A percentile compares a stretch with the other conserved stretches of the same genome.
These are phyloP conservation scores for Cladosporium phlei DNA, from an alignment of 2,329 filamentous ascomycete species.

Conservation along the genomic window DNA sequence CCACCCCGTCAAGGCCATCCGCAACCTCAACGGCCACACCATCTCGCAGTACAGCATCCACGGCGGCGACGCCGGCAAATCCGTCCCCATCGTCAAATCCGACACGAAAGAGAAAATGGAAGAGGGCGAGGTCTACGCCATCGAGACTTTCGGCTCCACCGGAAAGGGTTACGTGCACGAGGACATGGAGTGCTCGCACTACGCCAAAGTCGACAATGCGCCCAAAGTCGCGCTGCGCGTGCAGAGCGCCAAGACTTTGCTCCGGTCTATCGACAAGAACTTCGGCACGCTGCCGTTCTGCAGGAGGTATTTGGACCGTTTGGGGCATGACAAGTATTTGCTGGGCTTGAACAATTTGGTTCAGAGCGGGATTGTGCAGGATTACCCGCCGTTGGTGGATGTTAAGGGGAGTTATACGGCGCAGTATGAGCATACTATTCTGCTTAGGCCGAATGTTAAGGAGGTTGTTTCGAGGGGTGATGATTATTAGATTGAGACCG, in stretches of 20 bases:
- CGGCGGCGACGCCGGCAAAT: conserved; percentile 50
- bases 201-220: conserved; percentile 33
- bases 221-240: conserved; percentile 39
- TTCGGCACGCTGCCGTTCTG: conserved; percentile 60
- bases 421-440: conserved; percentile 57
- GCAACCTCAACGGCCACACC: conserved; percentile 53
- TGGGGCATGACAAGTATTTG: conserved; percentile 57
- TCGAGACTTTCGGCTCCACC: conserved; percentile 56
- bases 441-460: conserved; percentile 37
- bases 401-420: conserved; percentile 58
- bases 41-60: conserved; percentile 53
- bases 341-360: conserved; percentile 56
- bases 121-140: conserved; percentile 55
- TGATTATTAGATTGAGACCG: conserved; percentile 3
- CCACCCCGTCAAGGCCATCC: conserved; percentile 52
- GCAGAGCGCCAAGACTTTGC: conserved; percentile 52
- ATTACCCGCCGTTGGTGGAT: conserved; percentile 55
- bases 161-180: conserved; percentile 47
- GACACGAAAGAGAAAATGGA: conserved; percentile 51
- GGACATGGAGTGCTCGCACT: conserved; percentile 40
- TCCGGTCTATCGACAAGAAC: conserved; percentile 57
- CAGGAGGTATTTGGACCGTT: conserved; percentile 58
- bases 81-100: conserved; percentile 52
- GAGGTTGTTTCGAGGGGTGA: conserved; percentile 38
- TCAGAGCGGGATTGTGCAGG: conserved; percentile 53